A percentile compares a stretch with the other conserved stretches of the same genome.
phyloP scores from a whole-genome alignment of 352 stramenopile species.

The Lagenidium sp. region DNA sequence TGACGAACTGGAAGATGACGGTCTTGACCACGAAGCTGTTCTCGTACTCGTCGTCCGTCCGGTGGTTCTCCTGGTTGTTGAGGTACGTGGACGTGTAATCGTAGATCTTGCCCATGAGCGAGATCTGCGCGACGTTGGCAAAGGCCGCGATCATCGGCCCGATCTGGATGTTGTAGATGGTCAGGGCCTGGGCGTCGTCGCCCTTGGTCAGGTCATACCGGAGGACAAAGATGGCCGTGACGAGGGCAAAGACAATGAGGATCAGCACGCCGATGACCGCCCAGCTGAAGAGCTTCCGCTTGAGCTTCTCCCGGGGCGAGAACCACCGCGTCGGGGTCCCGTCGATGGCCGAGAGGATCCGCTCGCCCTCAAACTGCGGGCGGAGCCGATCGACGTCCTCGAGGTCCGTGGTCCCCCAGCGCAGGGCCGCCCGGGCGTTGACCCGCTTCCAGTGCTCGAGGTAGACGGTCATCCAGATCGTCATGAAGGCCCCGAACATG shows the following conservation, averaged over 20 bases:
- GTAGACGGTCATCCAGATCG: slow-evolving; percentile 86
- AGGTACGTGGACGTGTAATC: slow-evolving; percentile 79
- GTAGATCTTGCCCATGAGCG: slow-evolving; percentile 91
- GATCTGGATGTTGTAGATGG: slow-evolving; percentile 52
- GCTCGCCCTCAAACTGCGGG: slow-evolving; percentile 67
- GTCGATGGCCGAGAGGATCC: slow-evolving; percentile 69
- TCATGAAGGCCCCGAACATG: slow-evolving; percentile 81
- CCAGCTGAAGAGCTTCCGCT: slow-evolving; percentile 70
- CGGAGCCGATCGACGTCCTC: slow-evolving; percentile 56
- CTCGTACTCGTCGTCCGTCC: slow-evolving; percentile 82
- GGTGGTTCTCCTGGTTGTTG: slow-evolving; percentile 92
- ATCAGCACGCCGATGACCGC: slow-evolving; percentile 72
- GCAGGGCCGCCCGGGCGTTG: slow-evolving; percentile 65
- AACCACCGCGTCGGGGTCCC: slow-evolving; percentile 62
- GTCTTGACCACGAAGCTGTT: slow-evolving; percentile 93
- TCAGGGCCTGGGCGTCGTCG: slow-evolving; percentile 39
- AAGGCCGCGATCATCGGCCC: slow-evolving; percentile 62
- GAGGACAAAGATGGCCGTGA: slow-evolving; percentile 71
- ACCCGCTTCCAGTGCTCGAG: slow-evolving; percentile 88
- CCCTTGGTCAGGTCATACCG: slow-evolving; percentile 67
- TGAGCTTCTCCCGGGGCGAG: slow-evolving; percentile 49
- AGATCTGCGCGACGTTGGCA: slow-evolving; percentile 74
- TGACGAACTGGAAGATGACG: slow-evolving; percentile 94
- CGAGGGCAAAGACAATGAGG: slow-evolving; percentile 61
- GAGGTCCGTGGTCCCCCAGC: slow-evolving; percentile 79